Conservation (phyloP, 441 rosid species). For the Erodium chrysanthum region DNA sequence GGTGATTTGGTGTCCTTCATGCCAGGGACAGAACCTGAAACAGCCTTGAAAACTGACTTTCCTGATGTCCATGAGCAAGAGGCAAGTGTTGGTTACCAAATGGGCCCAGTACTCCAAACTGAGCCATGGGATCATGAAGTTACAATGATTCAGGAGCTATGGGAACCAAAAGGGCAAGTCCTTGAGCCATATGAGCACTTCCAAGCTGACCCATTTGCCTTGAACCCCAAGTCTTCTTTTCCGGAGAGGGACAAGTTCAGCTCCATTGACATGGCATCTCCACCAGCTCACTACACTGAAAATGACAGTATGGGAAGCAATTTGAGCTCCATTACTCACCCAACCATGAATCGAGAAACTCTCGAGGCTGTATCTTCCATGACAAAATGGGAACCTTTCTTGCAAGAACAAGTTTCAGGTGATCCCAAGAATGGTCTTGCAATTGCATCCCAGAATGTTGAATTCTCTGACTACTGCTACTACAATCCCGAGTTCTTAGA, state of each 20-base stretch:
- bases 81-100: too few species aligned
- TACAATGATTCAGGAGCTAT: neutral
- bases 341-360: constrained; percentile 5
- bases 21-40: constrained; percentile 6
- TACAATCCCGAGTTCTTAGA: constrained; percentile 3
- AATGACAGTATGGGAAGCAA: neutral
- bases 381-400: constrained; percentile 7
- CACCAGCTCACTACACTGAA: neutral
- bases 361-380: constrained; percentile 3
- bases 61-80: too few species aligned
- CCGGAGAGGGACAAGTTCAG: constrained; percentile 3
- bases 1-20: constrained; percentile 1
- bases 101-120: neutral
- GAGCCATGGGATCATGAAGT: neutral
- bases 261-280: neutral
- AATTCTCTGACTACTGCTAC: constrained; percentile 8
- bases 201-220: constrained; percentile 2
- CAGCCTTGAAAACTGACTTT: neutral
- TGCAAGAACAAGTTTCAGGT: neutral
- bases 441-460: neutral
- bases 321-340: constrained; percentile 6
- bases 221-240: constrained; percentile 5
- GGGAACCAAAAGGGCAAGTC: constrained; percentile 3
- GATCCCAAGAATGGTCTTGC: neutral
- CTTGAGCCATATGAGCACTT: neutral